Evolutionary conservation across 306 rosid species (phyloP).

Genomic region (Alnus glutinosa): DNA sequence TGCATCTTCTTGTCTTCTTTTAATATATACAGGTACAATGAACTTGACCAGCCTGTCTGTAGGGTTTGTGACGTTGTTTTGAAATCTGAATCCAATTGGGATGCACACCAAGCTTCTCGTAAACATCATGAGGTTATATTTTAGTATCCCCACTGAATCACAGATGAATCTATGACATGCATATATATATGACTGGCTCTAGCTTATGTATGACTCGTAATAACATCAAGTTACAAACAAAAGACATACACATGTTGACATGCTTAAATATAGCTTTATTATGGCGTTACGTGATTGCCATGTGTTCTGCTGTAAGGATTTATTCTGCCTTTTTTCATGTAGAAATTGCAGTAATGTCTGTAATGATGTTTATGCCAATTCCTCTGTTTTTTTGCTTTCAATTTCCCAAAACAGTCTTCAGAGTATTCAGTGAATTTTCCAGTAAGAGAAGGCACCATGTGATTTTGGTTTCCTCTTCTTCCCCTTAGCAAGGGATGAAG

Average conservation of each 20-base stretch:
- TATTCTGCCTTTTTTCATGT: not conserved
- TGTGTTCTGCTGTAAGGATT: not conserved
- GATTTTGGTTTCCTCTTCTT: too few relatives aligned
- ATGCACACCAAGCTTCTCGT: slow-evolving; percentile 82
- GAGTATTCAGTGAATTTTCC: not conserved
- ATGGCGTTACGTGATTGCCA: not conserved
- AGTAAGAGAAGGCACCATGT: too few relatives aligned
- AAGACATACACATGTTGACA: not conserved
- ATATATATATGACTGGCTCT: not conserved
- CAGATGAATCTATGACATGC: not conserved
- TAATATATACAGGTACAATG: slow-evolving; percentile 65
- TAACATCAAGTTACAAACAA: not conserved
- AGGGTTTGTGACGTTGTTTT: slow-evolving; percentile 73
- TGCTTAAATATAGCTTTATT: not conserved
- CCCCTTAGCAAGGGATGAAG: not conserved
- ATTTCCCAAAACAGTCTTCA: not conserved
- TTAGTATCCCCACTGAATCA: slow-evolving; percentile 4
- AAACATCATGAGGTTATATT: slow-evolving; percentile 80
- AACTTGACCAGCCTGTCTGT: slow-evolving; percentile 78
- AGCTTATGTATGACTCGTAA: not conserved
- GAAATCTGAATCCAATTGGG: slow-evolving; percentile 78
- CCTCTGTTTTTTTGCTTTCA: not conserved
- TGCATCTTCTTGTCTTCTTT: slow-evolving; percentile 1
- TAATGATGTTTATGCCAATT: not conserved
- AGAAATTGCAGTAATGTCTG: not conserved